Conservation (phyloP, 139 green algal species). For the Chlorokybus atmophyticus region DNA sequence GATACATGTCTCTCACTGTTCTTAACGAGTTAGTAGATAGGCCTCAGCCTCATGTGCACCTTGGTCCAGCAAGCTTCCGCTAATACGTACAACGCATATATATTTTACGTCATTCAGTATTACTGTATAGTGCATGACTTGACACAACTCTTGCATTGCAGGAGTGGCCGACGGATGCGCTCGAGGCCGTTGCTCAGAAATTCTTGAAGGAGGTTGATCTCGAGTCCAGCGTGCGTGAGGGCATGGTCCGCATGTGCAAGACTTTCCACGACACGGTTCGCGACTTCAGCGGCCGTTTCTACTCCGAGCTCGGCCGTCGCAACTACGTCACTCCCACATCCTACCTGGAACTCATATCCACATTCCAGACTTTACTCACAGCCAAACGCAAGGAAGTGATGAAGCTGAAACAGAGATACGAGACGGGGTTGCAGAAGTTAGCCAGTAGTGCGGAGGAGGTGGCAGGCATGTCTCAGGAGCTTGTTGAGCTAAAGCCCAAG, state of each 20-base stretch:
- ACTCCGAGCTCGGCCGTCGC: conserved; percentile 8
- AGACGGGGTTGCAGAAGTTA: conserved; percentile 51
- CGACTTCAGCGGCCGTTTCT: conserved; percentile 20
- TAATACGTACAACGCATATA: too few species aligned
- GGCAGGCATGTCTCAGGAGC: conserved; percentile 34
- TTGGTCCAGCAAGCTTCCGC: neutral
- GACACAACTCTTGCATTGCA: too few species aligned
- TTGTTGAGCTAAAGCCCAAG: conserved; percentile 33
- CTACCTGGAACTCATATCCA: conserved; percentile 34
- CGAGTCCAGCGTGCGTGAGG: conserved; percentile 16
- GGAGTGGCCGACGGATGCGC: conserved; percentile 30
- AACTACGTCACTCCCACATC: conserved; percentile 39
- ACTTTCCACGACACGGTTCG: conserved; percentile 37
- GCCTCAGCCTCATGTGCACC: too few species aligned
- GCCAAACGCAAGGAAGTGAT: conserved; percentile 11
- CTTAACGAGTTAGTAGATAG: too few species aligned
- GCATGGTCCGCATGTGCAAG: conserved; percentile 43
- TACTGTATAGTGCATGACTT: too few species aligned
- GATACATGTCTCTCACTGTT: neutral
- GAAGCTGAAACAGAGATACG: conserved; percentile 33
- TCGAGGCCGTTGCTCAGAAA: conserved; percentile 30
- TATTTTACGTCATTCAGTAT: too few species aligned
- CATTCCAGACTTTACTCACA: conserved; percentile 19
- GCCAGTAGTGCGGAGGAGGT: conserved; percentile 33
- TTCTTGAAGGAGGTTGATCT: conserved; percentile 22